A percentile compares a stretch with the other conserved stretches of the same genome.
These are phyloP conservation scores for Holtermannia corniformis DNA, from an alignment of 768 basidiomycete species.

Conservation along the genomic window DNA sequence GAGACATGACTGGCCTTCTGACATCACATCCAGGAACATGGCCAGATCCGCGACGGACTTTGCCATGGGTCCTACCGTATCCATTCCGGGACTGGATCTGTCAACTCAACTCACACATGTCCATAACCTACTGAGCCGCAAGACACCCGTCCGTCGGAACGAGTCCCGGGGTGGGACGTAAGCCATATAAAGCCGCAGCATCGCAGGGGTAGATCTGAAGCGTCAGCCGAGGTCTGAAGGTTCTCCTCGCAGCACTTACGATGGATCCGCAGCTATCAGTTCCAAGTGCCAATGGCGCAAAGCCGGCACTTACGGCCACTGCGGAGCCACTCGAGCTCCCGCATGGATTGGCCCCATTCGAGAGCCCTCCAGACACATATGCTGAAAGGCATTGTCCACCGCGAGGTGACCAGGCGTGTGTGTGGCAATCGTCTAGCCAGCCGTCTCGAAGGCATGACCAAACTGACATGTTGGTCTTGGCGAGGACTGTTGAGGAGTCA, in stretches of 20 bases:
- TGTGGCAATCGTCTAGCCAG: conserved; percentile 22
- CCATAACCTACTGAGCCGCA: conserved; percentile 11
- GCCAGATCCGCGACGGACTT: too few relatives aligned
- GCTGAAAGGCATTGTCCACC: conserved; percentile 28
- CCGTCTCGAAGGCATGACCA: too few relatives aligned
- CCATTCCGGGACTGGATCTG: conserved; percentile 5
- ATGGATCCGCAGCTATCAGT: conserved; percentile 24
- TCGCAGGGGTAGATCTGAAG: conserved; percentile 12
- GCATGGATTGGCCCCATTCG: conserved; percentile 22
- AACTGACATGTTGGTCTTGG: conserved; percentile 30
- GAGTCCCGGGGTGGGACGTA: conserved; percentile 18
- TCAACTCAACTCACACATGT: not conserved
- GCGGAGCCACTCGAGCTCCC: conserved; percentile 28
- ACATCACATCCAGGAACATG: too few relatives aligned
- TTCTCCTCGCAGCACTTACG: conserved; percentile 12
- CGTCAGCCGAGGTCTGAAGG: not conserved
- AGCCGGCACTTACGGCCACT: conserved; percentile 25
- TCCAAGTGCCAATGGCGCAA: conserved; percentile 22
- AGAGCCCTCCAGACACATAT: conserved; percentile 26
- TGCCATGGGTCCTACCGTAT: conserved; percentile 18
- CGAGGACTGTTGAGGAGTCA: conserved; percentile 10
- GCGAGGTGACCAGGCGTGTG: conserved; percentile 28
- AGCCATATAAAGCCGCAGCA: conserved; percentile 26
- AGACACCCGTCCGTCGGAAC: conserved; percentile 14
- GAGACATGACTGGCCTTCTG: too few relatives aligned